Percentiles rank a stretch among this genome's conserved stretches.
These are phyloP conservation scores for Pseudopyrenochaeta lycopersici DNA, from an alignment of 2,329 filamentous ascomycete genomes.

Conservation along the genomic window DNA sequence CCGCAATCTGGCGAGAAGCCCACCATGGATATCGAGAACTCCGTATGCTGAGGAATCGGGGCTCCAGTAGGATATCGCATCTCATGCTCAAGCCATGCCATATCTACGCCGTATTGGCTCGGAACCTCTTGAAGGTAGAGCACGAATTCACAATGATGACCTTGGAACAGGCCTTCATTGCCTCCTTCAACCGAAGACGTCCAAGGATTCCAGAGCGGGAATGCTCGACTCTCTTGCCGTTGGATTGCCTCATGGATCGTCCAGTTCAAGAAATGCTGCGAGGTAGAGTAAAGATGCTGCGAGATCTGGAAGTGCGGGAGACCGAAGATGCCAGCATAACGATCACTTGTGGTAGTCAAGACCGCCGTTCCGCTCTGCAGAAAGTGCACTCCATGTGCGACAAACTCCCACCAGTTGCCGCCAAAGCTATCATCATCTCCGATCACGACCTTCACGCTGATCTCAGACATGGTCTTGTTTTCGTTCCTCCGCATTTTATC, in stretches of 20 bases:
- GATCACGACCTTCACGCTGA: constrained; percentile 74
- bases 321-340: constrained; percentile 84
- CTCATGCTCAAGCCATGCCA: constrained; percentile 66
- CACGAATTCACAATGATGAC: constrained; percentile 89
- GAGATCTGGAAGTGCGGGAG: constrained; percentile 82
- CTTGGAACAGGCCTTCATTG: constrained; percentile 66
- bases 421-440: constrained; percentile 72
- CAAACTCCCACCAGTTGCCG: constrained; percentile 80
- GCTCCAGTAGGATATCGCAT: constrained; percentile 67
- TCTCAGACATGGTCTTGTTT: constrained; percentile 66
- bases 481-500: constrained; percentile 40
- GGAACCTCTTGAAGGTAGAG: constrained; percentile 77
- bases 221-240: constrained; percentile 69
- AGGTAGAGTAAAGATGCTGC: constrained; percentile 57
- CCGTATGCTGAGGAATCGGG: constrained; percentile 60
- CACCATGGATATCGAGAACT: constrained; percentile 66
- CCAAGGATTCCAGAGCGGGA: constrained; percentile 72
- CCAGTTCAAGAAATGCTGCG: constrained; percentile 70
- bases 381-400: constrained; percentile 86
- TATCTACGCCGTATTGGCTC: constrained; percentile 37
- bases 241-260: constrained; percentile 74
- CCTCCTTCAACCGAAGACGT: constrained; percentile 70
- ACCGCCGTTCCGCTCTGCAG: constrained; percentile 80
- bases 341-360: constrained; percentile 89
- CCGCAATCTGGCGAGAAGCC: constrained; percentile 73